A percentile compares a stretch with the other conserved stretches of the same genome.
Conservation (phyloP, 192 early-diverging fungal genomes). For the Ramicandelaber brevisporus region DNA sequence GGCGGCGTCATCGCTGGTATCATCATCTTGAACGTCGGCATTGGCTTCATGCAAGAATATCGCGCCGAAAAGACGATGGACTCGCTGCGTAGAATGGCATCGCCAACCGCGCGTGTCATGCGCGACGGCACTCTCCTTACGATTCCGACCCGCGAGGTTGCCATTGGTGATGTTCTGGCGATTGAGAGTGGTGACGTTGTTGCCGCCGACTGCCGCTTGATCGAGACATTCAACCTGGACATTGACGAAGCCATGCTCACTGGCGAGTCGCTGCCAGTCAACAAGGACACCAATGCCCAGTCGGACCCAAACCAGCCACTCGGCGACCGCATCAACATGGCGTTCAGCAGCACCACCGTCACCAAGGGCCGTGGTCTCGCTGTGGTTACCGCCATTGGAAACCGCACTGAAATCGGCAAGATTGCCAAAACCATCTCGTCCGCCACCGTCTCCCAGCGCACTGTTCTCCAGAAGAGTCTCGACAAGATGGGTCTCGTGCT, state of each 20-base stretch:
- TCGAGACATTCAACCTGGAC: conserved; percentile 33
- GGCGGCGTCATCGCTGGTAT: conserved; percentile 53
- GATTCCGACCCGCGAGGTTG: conserved; percentile 47
- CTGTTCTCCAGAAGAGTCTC: conserved; percentile 52
- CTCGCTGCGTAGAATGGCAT: conserved; percentile 64
- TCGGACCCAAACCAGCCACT: conserved; percentile 40
- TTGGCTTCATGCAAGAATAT: conserved; percentile 91
- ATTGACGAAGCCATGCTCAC: conserved; percentile 48
- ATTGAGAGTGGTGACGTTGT: conserved; percentile 73
- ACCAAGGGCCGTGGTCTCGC: conserved; percentile 75
- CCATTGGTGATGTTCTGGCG: conserved; percentile 74
- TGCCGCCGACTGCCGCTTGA: conserved; percentile 63
- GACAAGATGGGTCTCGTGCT: conserved; percentile 53
- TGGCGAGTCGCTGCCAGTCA: conserved; percentile 44
- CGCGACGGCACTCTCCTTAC: conserved; percentile 58
- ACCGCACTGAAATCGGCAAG: conserved; percentile 77
- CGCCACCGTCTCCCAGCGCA: conserved; percentile 21
- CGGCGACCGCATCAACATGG: conserved; percentile 81
- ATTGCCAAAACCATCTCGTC: conserved; percentile 66
- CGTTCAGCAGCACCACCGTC: conserved; percentile 89
- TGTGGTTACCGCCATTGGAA: conserved; percentile 74
- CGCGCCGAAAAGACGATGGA: conserved; percentile 89
- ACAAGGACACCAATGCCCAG: conserved; percentile 37
- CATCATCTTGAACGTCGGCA: conserved; percentile 60
- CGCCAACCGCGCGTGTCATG: conserved; percentile 63